These are phyloP conservation scores for Smittium culicis DNA, from an alignment of 371 early-diverging fungal species.

Conservation along the genomic window DNA sequence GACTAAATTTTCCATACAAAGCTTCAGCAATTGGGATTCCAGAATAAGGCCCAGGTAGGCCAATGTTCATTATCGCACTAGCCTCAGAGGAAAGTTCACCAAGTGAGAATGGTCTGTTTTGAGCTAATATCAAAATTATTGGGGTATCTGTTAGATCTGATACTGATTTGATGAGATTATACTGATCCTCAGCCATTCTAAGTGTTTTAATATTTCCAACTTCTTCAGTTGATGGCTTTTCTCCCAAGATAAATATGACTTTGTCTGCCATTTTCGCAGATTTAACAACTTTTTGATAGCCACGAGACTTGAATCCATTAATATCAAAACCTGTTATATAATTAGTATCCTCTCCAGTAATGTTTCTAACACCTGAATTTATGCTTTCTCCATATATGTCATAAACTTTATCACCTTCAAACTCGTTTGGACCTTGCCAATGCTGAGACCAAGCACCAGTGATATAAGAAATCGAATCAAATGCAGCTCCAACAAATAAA, in stretches of 20 bases:
- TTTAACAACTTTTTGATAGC: constrained; percentile 23
- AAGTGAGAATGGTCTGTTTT: constrained; percentile 43
- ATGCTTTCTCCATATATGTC: constrained; percentile 24
- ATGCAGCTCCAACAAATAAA: constrained; percentile 19
- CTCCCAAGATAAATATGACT: constrained; percentile 26
- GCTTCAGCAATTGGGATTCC: constrained; percentile 41
- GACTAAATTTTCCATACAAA: constrained; percentile 37
- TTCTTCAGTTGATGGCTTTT: constrained; percentile 20
- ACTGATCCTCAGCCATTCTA: constrained; percentile 36
- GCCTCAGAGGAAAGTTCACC: constrained; percentile 30
- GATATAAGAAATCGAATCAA: constrained; percentile 21
- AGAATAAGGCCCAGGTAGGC: constrained; percentile 49
- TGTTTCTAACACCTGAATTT: constrained; percentile 13
- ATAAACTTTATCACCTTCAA: constrained; percentile 19
- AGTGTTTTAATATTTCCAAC: constrained; percentile 40
- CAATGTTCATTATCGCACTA: constrained; percentile 38
- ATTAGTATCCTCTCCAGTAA: constrained; percentile 12
- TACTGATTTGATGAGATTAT: constrained; percentile 28
- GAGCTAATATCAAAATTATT: constrained; percentile 39
- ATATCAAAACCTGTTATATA: constrained; percentile 17
- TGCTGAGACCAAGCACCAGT: constrained; percentile 23
- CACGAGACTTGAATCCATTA: constrained; percentile 17
- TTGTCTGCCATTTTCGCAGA: constrained; percentile 20
- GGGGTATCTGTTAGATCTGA: constrained; percentile 26
- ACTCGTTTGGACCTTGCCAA: constrained; percentile 18